These are phyloP conservation scores for Sanguinoderma infundibulare DNA, from an alignment of 1,284 basidiomycete species.

Conservation along the genomic window DNA sequence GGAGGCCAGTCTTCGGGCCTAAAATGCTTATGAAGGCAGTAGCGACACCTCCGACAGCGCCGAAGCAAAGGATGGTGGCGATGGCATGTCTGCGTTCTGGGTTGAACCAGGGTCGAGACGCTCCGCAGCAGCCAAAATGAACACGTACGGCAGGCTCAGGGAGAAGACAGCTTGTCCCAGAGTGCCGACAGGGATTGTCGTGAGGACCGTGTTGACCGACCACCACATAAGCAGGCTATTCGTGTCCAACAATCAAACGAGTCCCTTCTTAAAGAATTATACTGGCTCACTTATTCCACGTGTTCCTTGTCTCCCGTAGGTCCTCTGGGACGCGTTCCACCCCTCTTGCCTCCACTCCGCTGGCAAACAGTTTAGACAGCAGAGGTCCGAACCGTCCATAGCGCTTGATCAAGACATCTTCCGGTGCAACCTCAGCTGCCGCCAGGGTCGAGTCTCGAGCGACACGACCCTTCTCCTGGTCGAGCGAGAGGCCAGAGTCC, in stretches of 20 bases:
- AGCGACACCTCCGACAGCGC: slow-evolving; percentile 43
- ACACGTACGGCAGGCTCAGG: slow-evolving; percentile 49
- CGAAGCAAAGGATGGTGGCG: slow-evolving; percentile 49
- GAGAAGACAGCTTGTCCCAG: slow-evolving; percentile 56
- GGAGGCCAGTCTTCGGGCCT: slow-evolving; percentile 63
- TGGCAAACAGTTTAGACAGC: slow-evolving; percentile 44
- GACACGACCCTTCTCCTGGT: slow-evolving; percentile 31
- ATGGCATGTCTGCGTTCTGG: slow-evolving; percentile 41
- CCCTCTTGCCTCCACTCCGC: slow-evolving; percentile 54
- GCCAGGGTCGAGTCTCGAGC: slow-evolving; percentile 10
- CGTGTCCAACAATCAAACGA: not conserved
- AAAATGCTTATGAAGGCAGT: slow-evolving; percentile 61
- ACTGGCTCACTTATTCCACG: slow-evolving; percentile 52
- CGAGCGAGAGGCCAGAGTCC: slow-evolving; percentile 21
- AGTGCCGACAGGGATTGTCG: slow-evolving; percentile 61
- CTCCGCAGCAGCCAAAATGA: not conserved
- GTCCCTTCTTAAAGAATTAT: not conserved
- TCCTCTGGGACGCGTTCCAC: slow-evolving; percentile 56
- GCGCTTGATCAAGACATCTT: slow-evolving; percentile 38
- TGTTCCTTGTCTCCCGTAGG: slow-evolving; percentile 48
- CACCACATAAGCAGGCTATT: slow-evolving; percentile 55
- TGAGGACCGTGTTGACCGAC: slow-evolving; percentile 55
- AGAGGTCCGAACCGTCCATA: slow-evolving; percentile 43
- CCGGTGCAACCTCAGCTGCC: slow-evolving; percentile 29
- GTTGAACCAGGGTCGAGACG: slow-evolving; percentile 3